Evolutionary conservation across 768 basidiomycete genomes (phyloP).

Genomic region (Chiua virens): DNA sequence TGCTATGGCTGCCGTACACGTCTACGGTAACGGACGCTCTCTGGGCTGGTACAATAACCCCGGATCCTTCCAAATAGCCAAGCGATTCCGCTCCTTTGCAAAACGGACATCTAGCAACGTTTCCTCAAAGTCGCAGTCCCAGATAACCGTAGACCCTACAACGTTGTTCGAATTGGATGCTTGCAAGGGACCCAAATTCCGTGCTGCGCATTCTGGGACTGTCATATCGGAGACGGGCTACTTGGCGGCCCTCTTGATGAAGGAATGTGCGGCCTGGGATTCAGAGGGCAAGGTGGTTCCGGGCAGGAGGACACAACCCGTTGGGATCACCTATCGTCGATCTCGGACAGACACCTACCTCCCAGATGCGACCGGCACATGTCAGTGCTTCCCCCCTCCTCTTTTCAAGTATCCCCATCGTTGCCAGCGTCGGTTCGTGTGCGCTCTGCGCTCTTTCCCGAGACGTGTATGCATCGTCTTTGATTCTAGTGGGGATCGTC

Average conservation of each 20-base stretch:
- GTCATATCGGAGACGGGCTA: conserved; percentile 44
- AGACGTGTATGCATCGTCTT: conserved; percentile 27
- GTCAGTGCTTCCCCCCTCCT: not conserved
- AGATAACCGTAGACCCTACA: conserved; percentile 20
- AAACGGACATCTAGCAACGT: not conserved
- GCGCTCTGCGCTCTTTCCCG: conserved; percentile 13
- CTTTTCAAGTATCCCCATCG: conserved; percentile 20
- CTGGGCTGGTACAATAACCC: conserved; percentile 37
- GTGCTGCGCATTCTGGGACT: conserved; percentile 67
- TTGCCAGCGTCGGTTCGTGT: conserved; percentile 20
- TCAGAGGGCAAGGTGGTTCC: conserved; percentile 9
- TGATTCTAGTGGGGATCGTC: conserved; percentile 32
- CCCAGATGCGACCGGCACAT: conserved; percentile 6
- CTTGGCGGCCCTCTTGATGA: conserved; percentile 53
- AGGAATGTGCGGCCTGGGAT: conserved; percentile 12
- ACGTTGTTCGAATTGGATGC: conserved; percentile 15
- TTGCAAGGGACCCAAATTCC: conserved; percentile 58
- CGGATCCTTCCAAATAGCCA: conserved; percentile 28
- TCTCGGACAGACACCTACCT: conserved; percentile 7
- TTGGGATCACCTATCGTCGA: conserved; percentile 10
- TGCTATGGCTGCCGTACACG: conserved; percentile 28
- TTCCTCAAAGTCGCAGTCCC: conserved; percentile 1
- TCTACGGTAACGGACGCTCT: conserved; percentile 25
- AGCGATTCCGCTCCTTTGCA: conserved; percentile 19
- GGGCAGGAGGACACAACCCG: conserved; percentile 8